These are phyloP conservation scores for Yamadazyma kitorensis DNA, from an alignment of 805 yeast genomes.

Conservation along the genomic window DNA sequence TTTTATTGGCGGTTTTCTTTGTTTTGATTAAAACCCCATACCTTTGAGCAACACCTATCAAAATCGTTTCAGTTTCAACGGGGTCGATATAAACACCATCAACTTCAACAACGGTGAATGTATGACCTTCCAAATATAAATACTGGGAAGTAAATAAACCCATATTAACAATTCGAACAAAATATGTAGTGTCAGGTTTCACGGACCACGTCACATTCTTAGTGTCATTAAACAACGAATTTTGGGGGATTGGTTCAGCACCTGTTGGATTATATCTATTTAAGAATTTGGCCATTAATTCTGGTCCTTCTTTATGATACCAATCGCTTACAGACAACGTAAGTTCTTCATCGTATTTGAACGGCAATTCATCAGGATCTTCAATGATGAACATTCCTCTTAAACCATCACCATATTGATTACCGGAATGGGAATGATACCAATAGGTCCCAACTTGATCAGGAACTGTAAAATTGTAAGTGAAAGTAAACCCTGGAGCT, in stretches of 20 bases:
- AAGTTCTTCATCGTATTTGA: slow-evolving; percentile 76
- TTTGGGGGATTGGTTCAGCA: slow-evolving; percentile 94
- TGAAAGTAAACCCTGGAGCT: slow-evolving; percentile 35
- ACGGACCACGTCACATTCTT: slow-evolving; percentile 74
- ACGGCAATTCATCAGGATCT: slow-evolving; percentile 18
- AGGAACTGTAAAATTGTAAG: slow-evolving; percentile 37
- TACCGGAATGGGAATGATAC: slow-evolving; percentile 79
- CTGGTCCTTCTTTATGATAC: slow-evolving; percentile 69
- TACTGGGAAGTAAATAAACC: slow-evolving; percentile 94
- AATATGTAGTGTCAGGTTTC: slow-evolving; percentile 81
- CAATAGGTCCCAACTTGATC: slow-evolving; percentile 46
- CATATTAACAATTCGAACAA: slow-evolving; percentile 73
- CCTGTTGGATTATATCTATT: slow-evolving; percentile 88
- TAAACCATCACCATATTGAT: slow-evolving; percentile 78
- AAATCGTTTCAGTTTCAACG: slow-evolving; percentile 64
- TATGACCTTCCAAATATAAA: slow-evolving; percentile 85
- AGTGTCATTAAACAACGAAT: slow-evolving; percentile 77
- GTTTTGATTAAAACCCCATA: slow-evolving; percentile 78
- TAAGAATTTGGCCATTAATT: slow-evolving; percentile 56
- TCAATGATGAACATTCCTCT: slow-evolving; percentile 68
- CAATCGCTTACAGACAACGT: slow-evolving; percentile 74
- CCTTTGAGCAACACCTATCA: slow-evolving; percentile 90
- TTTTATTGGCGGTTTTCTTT: slow-evolving; percentile 55
- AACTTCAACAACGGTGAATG: slow-evolving; percentile 80
- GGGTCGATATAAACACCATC: slow-evolving; percentile 88